Evolutionary conservation across 371 early-diverging fungal genomes (phyloP).

Genomic region (Apophysomyces variabilis): DNA sequence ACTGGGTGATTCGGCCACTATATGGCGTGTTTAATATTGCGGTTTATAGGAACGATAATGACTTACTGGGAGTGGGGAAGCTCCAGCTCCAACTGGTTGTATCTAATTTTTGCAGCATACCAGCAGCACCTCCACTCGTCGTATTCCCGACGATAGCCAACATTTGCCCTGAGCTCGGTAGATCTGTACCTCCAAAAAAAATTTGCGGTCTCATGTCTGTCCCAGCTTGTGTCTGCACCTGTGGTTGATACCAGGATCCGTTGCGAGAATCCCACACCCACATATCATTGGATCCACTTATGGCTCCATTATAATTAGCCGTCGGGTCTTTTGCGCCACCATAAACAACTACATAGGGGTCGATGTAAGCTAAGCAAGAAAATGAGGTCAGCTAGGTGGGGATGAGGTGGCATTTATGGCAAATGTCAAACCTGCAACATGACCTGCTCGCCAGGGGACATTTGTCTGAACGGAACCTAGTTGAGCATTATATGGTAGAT

Average conservation of each 20-base stretch:
- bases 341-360: constrained; percentile 49
- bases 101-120: constrained; percentile 49
- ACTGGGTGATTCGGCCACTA: constrained; percentile 20
- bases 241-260: constrained; percentile 48
- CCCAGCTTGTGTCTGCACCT: constrained; percentile 29
- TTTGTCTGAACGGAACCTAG: constrained; percentile 37
- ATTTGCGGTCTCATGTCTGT: constrained; percentile 36
- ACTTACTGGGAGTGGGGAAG: constrained; percentile 50
- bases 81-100: constrained; percentile 52
- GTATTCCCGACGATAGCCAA: constrained; percentile 45
- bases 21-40: neutral
- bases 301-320: constrained; percentile 18
- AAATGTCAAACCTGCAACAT: constrained; percentile 44
- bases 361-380: constrained; percentile 17
- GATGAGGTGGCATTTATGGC: neutral
- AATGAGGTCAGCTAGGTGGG: neutral
- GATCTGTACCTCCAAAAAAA: constrained; percentile 32
- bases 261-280: constrained; percentile 53
- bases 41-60: neutral
- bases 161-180: constrained; percentile 47
- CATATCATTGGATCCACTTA: constrained; percentile 35
- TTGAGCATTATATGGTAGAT: constrained; percentile 15
- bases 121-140: constrained; percentile 30
- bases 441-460: constrained; percentile 55
- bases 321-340: constrained; percentile 43